phyloP scores from a whole-genome alignment of 1,284 basidiomycete species.

The Coniophora puteana region DNA sequence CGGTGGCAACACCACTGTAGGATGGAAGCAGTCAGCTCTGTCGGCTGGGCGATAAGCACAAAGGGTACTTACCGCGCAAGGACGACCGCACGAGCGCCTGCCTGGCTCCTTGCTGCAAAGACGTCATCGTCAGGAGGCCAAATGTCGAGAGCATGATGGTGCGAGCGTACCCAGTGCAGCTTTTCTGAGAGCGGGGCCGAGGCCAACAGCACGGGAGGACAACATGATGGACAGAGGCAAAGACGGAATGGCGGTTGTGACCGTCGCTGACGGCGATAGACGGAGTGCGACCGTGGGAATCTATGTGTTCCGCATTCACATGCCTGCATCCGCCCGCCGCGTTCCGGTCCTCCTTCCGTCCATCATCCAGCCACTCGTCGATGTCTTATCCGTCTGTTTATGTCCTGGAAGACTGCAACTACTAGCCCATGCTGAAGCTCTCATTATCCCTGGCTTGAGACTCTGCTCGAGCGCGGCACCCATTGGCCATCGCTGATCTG shows the following conservation, averaged over 20 bases:
- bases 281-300: conserved; percentile 19
- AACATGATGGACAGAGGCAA: conserved; percentile 34
- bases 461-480: too few species aligned
- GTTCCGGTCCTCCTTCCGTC: not conserved
- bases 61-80: conserved; percentile 42
- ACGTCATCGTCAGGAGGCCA: conserved; percentile 2
- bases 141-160: conserved; percentile 32
- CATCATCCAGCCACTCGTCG: too few species aligned
- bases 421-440: too few species aligned
- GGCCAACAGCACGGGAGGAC: conserved; percentile 47
- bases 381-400: too few species aligned
- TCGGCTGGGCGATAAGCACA: not conserved
- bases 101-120: conserved; percentile 39
- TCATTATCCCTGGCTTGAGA: too few species aligned
- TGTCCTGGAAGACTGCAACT: too few species aligned
- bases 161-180: conserved; percentile 43
- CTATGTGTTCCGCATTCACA: not conserved
- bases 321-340: not conserved
- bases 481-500: too few species aligned
- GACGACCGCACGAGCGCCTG: conserved; percentile 37
- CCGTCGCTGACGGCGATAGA: conserved; percentile 7
- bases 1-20: conserved; percentile 54
- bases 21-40: conserved; percentile 1
- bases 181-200: conserved; percentile 51
- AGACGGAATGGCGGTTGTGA: not conserved